Evolutionary conservation across 2,329 filamentous ascomycete genomes (phyloP).

Genomic region (Fusarium fracticaudum): DNA sequence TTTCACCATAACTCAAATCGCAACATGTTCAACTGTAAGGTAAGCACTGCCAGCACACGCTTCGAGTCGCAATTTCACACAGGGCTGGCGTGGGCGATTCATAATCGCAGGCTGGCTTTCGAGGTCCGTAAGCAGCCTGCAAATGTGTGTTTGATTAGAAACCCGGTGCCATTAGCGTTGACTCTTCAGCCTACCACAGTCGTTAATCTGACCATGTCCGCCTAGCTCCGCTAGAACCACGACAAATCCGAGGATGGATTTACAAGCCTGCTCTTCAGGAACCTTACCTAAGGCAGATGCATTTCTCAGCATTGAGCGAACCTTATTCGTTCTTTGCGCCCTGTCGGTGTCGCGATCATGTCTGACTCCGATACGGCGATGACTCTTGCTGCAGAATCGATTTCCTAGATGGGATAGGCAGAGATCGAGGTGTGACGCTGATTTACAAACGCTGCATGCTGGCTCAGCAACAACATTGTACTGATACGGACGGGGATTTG

Average conservation of each 20-base stretch:
- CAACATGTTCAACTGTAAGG: neutral
- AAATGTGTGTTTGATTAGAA: constrained; percentile 35
- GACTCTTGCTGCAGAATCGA: constrained; percentile 24
- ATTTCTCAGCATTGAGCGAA: constrained; percentile 37
- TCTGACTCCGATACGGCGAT: constrained; percentile 23
- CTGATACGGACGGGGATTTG: neutral
- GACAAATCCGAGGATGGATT: constrained; percentile 31
- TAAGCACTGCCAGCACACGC: constrained; percentile 21
- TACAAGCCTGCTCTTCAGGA: constrained; percentile 24
- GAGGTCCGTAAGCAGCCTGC: constrained; percentile 24
- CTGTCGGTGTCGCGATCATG: constrained; percentile 24
- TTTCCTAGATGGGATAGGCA: constrained; percentile 17
- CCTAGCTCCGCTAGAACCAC: constrained; percentile 25
- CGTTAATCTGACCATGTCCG: constrained; percentile 18
- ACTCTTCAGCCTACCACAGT: constrained; percentile 20
- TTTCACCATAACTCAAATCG: neutral
- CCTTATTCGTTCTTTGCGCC: constrained; percentile 27
- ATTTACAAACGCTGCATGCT: neutral
- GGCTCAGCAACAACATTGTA: neutral
- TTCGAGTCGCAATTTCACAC: constrained; percentile 28
- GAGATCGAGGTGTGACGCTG: constrained; percentile 24
- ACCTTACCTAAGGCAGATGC: constrained; percentile 17
- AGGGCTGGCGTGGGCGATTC: constrained; percentile 36
- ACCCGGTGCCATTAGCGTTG: constrained; percentile 21
- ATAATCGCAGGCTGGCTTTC: constrained; percentile 32